phyloP scores from a whole-genome alignment of 2,329 filamentous ascomycete species.

The Trichoderma sp. region DNA sequence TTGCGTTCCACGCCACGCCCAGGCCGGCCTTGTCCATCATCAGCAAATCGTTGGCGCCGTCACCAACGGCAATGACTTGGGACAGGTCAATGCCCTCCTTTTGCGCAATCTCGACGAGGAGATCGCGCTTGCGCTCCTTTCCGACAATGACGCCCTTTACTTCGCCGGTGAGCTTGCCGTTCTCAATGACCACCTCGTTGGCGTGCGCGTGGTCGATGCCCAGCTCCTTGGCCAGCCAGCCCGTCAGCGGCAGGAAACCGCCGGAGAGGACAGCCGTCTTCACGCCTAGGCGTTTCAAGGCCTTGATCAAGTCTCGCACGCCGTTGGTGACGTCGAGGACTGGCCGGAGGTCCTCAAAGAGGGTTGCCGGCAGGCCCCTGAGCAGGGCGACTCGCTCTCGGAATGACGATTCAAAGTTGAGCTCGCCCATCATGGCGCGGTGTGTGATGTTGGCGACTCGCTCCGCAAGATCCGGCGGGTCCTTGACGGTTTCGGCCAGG shows the following conservation, averaged over 20 bases:
- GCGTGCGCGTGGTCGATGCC: conserved; percentile 87
- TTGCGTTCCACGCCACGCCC: conserved; percentile 83
- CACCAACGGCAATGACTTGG: conserved; percentile 75
- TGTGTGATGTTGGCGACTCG: conserved; percentile 88
- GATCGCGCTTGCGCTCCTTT: conserved; percentile 72
- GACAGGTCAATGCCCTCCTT: conserved; percentile 67
- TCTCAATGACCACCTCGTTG: conserved; percentile 73
- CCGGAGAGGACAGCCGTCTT: conserved; percentile 91
- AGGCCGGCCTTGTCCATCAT: conserved; percentile 79
- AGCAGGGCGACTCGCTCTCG: conserved; percentile 79
- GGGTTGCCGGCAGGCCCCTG: conserved; percentile 74
- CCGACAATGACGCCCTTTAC: conserved; percentile 74
- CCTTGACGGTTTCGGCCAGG: conserved; percentile 75
- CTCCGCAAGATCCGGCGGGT: conserved; percentile 72
- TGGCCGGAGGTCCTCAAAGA: conserved; percentile 77
- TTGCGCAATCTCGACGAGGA: conserved; percentile 71
- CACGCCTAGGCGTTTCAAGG: conserved; percentile 76
- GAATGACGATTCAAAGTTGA: conserved; percentile 87
- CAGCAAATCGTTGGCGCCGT: conserved; percentile 80
- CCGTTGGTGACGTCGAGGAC: conserved; percentile 82
- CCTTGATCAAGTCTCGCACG: conserved; percentile 72
- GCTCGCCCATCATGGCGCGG: conserved; percentile 92
- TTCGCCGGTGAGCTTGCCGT: conserved; percentile 69
- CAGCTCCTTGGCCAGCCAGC: conserved; percentile 79
- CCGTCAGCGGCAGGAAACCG: conserved; percentile 86